A percentile compares a stretch with the other conserved stretches of the same genome.
phyloP scores from a whole-genome alignment of 1,284 basidiomycete species.

The Sanguinoderma infundibulare region DNA sequence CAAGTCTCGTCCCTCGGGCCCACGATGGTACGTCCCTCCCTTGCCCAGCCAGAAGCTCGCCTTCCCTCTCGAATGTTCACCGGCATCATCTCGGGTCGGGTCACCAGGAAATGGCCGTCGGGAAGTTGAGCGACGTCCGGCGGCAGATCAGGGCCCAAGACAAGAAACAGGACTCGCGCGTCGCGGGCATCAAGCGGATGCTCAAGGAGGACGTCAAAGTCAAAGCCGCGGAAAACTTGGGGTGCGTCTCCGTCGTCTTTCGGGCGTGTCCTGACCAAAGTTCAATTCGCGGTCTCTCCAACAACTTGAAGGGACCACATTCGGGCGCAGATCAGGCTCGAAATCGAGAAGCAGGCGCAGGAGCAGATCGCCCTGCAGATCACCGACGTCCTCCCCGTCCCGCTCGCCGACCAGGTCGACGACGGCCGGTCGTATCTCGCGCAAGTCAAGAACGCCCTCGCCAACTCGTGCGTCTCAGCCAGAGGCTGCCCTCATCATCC shows the following conservation, averaged over 20 bases:
- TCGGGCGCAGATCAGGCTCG: slow-evolving; percentile 40
- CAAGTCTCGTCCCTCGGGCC: slow-evolving; percentile 36
- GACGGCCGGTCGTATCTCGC: slow-evolving; percentile 47
- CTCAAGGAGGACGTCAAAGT: slow-evolving; percentile 42
- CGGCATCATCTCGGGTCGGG: too few relatives aligned
- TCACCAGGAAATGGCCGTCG: slow-evolving; percentile 42
- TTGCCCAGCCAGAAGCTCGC: too few relatives aligned
- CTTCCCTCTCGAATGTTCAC: neutral
- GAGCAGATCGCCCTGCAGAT: slow-evolving; percentile 43
- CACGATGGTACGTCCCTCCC: slow-evolving; percentile 34
- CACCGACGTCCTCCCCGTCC: slow-evolving; percentile 41
- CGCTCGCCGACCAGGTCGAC: slow-evolving; percentile 47
- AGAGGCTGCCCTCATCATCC: too few relatives aligned
- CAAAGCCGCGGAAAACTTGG: slow-evolving; percentile 33
- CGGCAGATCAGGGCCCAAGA: slow-evolving; percentile 43
- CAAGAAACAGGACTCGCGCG: slow-evolving; percentile 36
- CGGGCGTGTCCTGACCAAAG: too few relatives aligned
- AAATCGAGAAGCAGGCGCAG: slow-evolving; percentile 46
- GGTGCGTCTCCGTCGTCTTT: slow-evolving; percentile 8
- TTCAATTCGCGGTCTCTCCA: neutral
- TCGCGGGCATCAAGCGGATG: slow-evolving; percentile 40
- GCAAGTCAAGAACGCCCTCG: slow-evolving; percentile 46
- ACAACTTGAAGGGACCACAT: slow-evolving; percentile 38
- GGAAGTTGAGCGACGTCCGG: slow-evolving; percentile 30
- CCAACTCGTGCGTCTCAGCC: slow-evolving; percentile 52